Conservation (phyloP, 148 eudicot species). For the Oxyria digyna region DNA sequence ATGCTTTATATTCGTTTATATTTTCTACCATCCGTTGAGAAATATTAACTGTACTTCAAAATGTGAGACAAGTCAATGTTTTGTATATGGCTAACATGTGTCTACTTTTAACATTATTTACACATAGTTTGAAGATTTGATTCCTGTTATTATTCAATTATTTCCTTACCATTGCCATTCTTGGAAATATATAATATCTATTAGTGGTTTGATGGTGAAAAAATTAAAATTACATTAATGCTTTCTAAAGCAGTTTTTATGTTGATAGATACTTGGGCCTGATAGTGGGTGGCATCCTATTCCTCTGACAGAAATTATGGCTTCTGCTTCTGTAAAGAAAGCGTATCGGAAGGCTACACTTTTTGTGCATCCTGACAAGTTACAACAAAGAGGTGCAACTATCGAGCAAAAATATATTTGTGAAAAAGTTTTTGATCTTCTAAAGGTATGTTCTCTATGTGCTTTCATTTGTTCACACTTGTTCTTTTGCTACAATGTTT, state of each 20-base stretch:
- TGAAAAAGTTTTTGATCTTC: constrained; percentile 95
- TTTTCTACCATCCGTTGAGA: background rate
- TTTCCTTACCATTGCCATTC: background rate
- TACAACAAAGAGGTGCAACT: constrained; percentile 91
- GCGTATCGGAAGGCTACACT: constrained; percentile 97
- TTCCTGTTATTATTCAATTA: background rate
- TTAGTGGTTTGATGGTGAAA: background rate
- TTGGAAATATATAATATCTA: background rate
- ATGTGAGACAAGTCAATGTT: background rate
- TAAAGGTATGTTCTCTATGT: constrained; percentile 43
- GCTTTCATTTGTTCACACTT: background rate
- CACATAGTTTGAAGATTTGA: background rate
- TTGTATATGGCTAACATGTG: background rate
- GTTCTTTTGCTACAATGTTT: background rate
- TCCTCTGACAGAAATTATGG: constrained; percentile 83
- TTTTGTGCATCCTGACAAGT: constrained; percentile 93
- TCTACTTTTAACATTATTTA: background rate
- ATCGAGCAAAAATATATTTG: constrained; percentile 82
- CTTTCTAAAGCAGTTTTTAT: background rate
- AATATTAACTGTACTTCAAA: background rate
- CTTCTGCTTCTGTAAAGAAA: constrained; percentile 74
- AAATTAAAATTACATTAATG: background rate
- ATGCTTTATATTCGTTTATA: background rate
- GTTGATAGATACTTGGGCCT: constrained; percentile 69
- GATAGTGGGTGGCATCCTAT: constrained; percentile 96